Conservation (phyloP, 257 asterid genomes). For the Lavandula angustifolia region DNA sequence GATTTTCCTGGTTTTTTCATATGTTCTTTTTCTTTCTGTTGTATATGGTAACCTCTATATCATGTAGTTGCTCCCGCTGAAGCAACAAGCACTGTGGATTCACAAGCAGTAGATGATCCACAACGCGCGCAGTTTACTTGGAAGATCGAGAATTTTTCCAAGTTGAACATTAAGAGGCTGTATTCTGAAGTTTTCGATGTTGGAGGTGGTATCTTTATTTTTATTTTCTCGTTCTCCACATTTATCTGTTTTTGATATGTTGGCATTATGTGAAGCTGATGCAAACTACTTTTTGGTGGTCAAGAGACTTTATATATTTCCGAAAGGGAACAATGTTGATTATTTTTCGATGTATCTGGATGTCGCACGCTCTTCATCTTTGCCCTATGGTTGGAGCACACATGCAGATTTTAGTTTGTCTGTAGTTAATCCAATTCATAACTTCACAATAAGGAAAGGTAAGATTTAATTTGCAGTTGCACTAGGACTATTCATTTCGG, state of each 20-base stretch:
- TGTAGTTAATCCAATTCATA: conserved; percentile 70
- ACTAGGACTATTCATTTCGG: conserved; percentile 9
- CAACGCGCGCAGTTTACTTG: conserved; percentile 81
- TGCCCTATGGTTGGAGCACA: conserved; percentile 92
- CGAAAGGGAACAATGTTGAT: conserved; percentile 90
- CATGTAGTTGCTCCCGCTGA: conserved; percentile 56
- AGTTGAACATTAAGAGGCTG: conserved; percentile 68
- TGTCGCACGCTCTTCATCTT: conserved; percentile 74
- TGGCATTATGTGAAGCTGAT: not conserved
- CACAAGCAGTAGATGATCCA: conserved; percentile 82
- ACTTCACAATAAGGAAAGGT: conserved; percentile 75
- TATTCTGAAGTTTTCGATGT: conserved; percentile 82
- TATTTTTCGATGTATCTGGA: conserved; percentile 86
- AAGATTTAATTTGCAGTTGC: conserved; percentile 15
- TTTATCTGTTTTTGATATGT: not conserved
- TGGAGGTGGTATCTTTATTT: conserved; percentile 69
- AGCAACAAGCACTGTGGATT: conserved; percentile 67
- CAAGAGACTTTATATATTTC: conserved; percentile 96
- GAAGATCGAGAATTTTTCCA: conserved; percentile 77
- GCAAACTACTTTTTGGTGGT: conserved; percentile 17
- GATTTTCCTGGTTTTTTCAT: too few species aligned
- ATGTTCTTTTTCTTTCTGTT: conserved; percentile 21
- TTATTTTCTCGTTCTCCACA: conserved; percentile 20
- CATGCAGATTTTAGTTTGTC: conserved; percentile 92
- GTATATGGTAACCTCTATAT: conserved; percentile 15